Conservation (phyloP, 2,329 filamentous ascomycete species). For the Diaporthe ilicicola region DNA sequence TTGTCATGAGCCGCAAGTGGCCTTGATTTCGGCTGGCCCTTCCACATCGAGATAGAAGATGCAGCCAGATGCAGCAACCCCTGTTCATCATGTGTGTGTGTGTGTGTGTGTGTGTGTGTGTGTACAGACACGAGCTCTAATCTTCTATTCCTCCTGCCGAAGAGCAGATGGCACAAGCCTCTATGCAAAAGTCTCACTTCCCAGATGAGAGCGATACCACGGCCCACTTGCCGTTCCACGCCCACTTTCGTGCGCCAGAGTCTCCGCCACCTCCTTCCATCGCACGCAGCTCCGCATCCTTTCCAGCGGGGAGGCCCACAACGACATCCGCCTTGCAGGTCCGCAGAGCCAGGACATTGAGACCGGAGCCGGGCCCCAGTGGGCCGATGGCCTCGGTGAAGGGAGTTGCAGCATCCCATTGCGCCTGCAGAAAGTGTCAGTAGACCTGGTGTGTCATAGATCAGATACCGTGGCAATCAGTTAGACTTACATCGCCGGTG, state of each 20-base stretch:
- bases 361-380: constrained; percentile 79
- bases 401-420: constrained; percentile 87
- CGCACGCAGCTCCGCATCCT: constrained; percentile 81
- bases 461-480: neutral
- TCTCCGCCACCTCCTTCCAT: constrained; percentile 77
- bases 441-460: neutral
- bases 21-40: neutral
- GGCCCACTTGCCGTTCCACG: constrained; percentile 96
- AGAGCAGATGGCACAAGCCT: neutral
- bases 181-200: constrained; percentile 12
- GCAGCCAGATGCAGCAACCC: too few species aligned
- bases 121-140: neutral
- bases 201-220: constrained; percentile 79
- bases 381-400: constrained; percentile 88
- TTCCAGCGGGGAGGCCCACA: constrained; percentile 82
- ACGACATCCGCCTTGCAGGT: constrained; percentile 98
- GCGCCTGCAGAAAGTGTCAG: constrained; percentile 56
- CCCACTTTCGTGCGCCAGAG: constrained; percentile 80
- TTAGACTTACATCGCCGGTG: constrained; percentile 79
- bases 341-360: constrained; percentile 86
- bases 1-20: neutral
- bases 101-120: too few species aligned
- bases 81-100: neutral
- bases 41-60: neutral
- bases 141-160: neutral